Base-by-base conservation (phyloP, 441 rosid species). In the Populus trichocarpa region DNA sequence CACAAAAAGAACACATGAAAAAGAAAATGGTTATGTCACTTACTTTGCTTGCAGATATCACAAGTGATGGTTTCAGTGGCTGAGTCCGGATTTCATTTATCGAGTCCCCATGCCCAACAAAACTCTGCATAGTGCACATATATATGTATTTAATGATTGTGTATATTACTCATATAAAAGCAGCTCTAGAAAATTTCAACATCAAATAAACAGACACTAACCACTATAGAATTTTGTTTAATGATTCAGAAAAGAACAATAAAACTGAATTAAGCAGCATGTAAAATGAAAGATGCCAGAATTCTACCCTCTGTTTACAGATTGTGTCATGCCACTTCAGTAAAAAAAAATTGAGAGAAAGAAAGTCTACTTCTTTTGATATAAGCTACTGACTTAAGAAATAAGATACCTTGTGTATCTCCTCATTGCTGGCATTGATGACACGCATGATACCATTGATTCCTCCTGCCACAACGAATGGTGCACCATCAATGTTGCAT, bases 101-200 rank as follows among this genome's bases (percentile, higher is more conserved):
- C 2, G 98, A 92, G 85, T 93, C 99, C 67, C 97, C 97, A 77
- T 96, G 99, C 71, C 99, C 99, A 77, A 96, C 98, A 85, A 92
- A 94, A 84, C 97, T 96, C 99, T 94, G 87, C 80, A 81, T 4
- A 14, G 57, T 46, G 6, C 4, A 46, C 57, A 46, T 4, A 46
- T 12, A 14, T 46, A 13, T 12, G 57, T 12, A n/a, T 9, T 30
- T 73, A 32, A 59, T n/a, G 20, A 72, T 18, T 11, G 67, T 16
- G 32, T 59, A 22, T 25, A 50, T 11, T 7, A 26, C 8, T 13
- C 0, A 8, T 7, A 50, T 46, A 26, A 14, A 70, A 50, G 16
- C 65, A 5, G 57, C 36, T 26, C 23, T 18, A 10, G 7, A 63
- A 63, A 63, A n/a, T n/a, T 63, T 25, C 67, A 63, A 63, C 11